Evolutionary conservation across 2,329 filamentous ascomycete species (phyloP).

Genomic region (Fusarium odoratissimum): DNA sequence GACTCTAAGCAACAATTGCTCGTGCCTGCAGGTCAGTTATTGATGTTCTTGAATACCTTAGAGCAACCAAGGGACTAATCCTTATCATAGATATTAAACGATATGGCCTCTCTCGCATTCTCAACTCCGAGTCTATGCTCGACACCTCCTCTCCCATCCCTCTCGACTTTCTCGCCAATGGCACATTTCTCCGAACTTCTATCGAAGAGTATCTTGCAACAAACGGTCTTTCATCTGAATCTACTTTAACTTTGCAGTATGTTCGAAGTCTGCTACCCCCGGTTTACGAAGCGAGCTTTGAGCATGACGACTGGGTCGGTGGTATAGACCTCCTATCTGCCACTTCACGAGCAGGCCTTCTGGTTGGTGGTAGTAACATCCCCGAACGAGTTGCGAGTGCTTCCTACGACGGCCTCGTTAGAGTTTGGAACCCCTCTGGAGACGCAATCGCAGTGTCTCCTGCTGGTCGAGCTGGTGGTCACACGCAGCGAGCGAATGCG

Average conservation of each 20-base stretch:
- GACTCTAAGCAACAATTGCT: conserved; percentile 71
- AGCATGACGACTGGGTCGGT: conserved; percentile 98
- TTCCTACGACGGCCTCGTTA: conserved; percentile 88
- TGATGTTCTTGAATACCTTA: neutral
- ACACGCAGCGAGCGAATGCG: conserved; percentile 81
- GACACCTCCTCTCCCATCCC: conserved; percentile 74
- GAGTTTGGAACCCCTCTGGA: conserved; percentile 92
- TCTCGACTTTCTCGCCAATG: conserved; percentile 96
- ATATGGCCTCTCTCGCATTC: conserved; percentile 76
- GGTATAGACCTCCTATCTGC: conserved; percentile 83
- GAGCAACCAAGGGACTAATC: neutral
- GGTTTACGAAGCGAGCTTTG: conserved; percentile 88
- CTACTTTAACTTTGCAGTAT: conserved; percentile 89
- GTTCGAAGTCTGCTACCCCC: conserved; percentile 92
- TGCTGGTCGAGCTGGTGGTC: conserved; percentile 74
- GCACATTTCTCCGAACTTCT: conserved; percentile 87
- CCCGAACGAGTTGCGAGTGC: conserved; percentile 80
- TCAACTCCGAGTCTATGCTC: conserved; percentile 79
- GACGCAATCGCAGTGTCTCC: conserved; percentile 82
- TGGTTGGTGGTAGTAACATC: conserved; percentile 50
- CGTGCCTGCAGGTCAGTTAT: conserved; percentile 66
- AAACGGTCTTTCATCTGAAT: conserved; percentile 90
- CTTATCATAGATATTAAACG: conserved; percentile 69
- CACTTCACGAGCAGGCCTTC: conserved; percentile 68
- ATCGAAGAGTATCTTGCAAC: conserved; percentile 90